Evolutionary conservation across 192 early-diverging fungal genomes (phyloP).

Genomic region (Cetraspora pellucida): DNA sequence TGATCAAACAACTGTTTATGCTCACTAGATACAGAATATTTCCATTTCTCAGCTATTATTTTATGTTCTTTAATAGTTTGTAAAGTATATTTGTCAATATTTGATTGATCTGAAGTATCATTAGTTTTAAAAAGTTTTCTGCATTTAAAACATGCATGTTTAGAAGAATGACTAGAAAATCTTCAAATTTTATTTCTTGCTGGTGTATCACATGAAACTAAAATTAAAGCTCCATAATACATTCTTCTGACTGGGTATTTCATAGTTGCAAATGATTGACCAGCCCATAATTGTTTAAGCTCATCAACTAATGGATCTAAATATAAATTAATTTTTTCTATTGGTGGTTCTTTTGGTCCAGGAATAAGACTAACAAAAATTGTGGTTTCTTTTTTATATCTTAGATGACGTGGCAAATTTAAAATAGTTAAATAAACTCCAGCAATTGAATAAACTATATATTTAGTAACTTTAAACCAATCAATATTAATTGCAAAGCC

Average conservation of each 20-base stretch:
- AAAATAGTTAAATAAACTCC: constrained; percentile 2
- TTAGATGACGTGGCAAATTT: neutral
- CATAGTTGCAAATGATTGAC: neutral
- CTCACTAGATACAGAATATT: neutral
- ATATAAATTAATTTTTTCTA: constrained; percentile 11
- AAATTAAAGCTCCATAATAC: constrained; percentile 3
- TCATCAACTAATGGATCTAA: constrained; percentile 8
- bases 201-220: neutral
- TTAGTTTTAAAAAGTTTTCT: neutral
- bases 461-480: neutral
- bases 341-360: neutral
- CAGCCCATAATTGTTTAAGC: constrained; percentile 10
- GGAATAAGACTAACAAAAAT: neutral
- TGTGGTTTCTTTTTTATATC: neutral
- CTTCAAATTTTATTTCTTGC: neutral
- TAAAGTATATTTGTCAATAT: neutral
- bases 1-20: neutral
- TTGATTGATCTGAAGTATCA: neutral
- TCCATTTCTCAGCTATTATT: neutral
- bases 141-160: neutral
- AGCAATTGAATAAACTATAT: neutral
- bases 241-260: constrained; percentile 1
- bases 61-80: neutral
- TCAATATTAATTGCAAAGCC: constrained; percentile 11
- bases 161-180: neutral